These are phyloP conservation scores for Tulasnella sp. DNA, from an alignment of 768 basidiomycete species.

Conservation along the genomic window DNA sequence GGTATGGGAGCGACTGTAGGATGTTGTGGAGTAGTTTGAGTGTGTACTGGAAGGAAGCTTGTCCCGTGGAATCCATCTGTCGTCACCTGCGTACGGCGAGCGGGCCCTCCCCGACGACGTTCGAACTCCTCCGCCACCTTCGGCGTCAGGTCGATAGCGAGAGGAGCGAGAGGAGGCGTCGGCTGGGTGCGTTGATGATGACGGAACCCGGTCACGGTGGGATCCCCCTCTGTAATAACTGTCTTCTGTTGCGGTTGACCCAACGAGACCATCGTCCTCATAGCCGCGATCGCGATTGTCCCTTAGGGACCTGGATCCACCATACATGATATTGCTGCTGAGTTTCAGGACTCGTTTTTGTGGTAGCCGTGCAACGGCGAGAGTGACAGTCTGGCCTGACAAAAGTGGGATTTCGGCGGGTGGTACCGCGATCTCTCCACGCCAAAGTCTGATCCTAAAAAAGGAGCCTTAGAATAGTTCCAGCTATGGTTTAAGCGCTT, in stretches of 20 bases:
- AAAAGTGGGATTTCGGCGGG: too few relatives aligned
- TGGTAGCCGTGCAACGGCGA: too few relatives aligned
- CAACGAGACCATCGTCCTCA: not conserved
- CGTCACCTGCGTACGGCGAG: slow-evolving; percentile 4
- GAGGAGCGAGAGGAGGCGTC: not conserved
- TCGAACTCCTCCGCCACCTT: not conserved
- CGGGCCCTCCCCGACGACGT: not conserved
- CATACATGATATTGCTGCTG: not conserved
- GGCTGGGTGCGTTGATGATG: not conserved
- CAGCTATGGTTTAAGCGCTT: too few relatives aligned
- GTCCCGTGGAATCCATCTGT: slow-evolving; percentile 6
- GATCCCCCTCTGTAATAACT: slow-evolving; percentile 2
- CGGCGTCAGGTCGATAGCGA: not conserved
- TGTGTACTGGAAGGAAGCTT: not conserved
- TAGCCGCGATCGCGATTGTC: not conserved
- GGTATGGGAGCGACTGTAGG: slow-evolving; percentile 2
- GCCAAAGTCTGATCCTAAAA: too few relatives aligned
- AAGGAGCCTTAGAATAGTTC: too few relatives aligned
- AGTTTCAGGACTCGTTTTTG: too few relatives aligned
- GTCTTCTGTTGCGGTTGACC: not conserved
- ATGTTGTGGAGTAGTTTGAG: not conserved
- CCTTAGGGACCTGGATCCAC: not conserved
- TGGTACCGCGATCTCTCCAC: too few relatives aligned
- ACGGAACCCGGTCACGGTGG: not conserved
- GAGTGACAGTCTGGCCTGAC: too few relatives aligned